These are phyloP conservation scores for Paspalum notatum DNA, from an alignment of 176 grass and related monocot genomes.

Conservation along the genomic window DNA sequence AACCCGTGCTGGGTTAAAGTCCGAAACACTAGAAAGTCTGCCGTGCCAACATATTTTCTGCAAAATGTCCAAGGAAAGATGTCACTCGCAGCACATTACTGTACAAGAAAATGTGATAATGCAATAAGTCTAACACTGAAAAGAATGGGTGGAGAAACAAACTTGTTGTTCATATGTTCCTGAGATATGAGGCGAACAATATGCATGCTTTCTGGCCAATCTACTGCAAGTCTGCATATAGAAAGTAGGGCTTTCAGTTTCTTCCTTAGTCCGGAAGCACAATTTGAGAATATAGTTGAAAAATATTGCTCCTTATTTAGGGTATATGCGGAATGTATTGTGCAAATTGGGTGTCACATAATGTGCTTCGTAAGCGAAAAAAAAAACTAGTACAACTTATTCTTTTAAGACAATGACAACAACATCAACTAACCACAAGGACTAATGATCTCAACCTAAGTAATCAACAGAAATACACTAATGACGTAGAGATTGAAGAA, in stretches of 20 bases:
- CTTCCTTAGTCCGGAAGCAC: neutral
- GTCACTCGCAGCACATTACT: constrained; percentile 24
- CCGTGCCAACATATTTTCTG: constrained; percentile 88
- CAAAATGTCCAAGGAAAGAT: constrained; percentile 31
- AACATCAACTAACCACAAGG: neutral
- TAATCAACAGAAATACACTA: neutral
- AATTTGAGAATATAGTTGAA: neutral
- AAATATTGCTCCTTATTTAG: too few species aligned
- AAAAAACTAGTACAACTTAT: neutral
- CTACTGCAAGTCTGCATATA: constrained; percentile 67
- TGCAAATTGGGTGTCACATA: neutral
- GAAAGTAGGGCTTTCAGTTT: constrained; percentile 33
- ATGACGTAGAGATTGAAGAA: neutral
- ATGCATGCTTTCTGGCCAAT: constrained; percentile 92
- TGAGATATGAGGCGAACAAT: constrained; percentile 90
- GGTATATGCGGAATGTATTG: neutral
- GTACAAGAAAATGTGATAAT: neutral
- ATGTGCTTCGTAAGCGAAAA: neutral
- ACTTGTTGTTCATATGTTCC: constrained; percentile 98
- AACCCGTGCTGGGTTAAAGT: constrained; percentile 91
- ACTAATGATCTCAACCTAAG: neutral
- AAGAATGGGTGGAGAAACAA: constrained; percentile 33
- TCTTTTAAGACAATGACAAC: neutral
- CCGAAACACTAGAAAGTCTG: constrained; percentile 84
- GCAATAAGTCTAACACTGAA: constrained; percentile 13